Percentiles rank a stretch among this genome's conserved stretches.
Evolutionary conservation across 352 stramenopile genomes (phyloP).

Genomic region (Phytopythium kandeliae): DNA sequence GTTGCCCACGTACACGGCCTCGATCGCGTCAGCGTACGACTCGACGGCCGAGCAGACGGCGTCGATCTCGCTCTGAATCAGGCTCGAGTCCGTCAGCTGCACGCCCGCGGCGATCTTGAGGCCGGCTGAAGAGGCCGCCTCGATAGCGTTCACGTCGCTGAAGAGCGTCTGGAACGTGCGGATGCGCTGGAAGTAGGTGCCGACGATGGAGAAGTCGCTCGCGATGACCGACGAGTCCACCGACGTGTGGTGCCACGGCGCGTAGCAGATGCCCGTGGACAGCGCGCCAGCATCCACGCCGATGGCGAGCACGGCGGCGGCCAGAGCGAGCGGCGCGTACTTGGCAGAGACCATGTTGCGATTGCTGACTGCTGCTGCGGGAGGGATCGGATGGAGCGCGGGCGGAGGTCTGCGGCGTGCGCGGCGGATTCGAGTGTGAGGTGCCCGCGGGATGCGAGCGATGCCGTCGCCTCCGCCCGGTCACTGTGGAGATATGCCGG

Average conservation of each 20-base stretch:
- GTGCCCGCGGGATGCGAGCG: too few species aligned
- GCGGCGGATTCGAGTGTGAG: slow-evolving; percentile 4
- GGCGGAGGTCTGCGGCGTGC: not conserved
- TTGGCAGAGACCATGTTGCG: slow-evolving; percentile 32
- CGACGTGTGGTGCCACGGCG: slow-evolving; percentile 41
- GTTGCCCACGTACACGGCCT: slow-evolving; percentile 69
- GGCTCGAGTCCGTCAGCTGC: slow-evolving; percentile 38
- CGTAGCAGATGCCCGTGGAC: slow-evolving; percentile 47
- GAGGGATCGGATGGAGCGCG: not conserved
- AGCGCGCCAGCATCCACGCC: slow-evolving; percentile 14
- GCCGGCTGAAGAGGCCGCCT: slow-evolving; percentile 26
- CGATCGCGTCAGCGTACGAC: slow-evolving; percentile 25
- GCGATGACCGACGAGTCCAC: slow-evolving; percentile 27
- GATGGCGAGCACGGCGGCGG: slow-evolving; percentile 11
- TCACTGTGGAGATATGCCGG: too few species aligned
- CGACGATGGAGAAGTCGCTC: slow-evolving; percentile 26
- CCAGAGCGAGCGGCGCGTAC: slow-evolving; percentile 21
- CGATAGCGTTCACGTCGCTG: slow-evolving; percentile 39
- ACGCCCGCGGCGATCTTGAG: slow-evolving; percentile 60
- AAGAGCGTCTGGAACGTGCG: slow-evolving; percentile 70
- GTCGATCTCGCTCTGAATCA: slow-evolving; percentile 45
- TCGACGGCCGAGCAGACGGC: slow-evolving; percentile 48
- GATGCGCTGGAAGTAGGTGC: slow-evolving; percentile 47
- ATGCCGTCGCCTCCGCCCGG: too few species aligned
- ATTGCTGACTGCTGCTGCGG: not conserved